Evolutionary conservation across 306 rosid genomes (phyloP).

Genomic region (Citrullus colocynthis): DNA sequence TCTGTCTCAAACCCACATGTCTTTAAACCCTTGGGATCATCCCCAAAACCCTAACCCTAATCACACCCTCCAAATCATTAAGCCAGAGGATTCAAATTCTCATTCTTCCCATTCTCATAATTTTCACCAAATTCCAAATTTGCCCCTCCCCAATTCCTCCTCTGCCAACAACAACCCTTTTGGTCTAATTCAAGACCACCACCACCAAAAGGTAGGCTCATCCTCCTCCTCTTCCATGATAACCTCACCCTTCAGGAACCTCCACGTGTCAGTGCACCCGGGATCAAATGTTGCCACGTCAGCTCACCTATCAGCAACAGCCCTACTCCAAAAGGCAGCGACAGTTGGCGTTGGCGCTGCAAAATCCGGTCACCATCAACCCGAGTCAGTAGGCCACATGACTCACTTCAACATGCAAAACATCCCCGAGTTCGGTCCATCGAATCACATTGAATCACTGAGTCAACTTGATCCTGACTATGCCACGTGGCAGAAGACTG

Average conservation of each 20-base stretch:
- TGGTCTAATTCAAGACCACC: slow-evolving; percentile 15
- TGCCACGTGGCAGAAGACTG: slow-evolving; percentile 37
- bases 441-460: slow-evolving; percentile 23
- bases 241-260: slow-evolving; percentile 28
- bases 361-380: slow-evolving; percentile 11
- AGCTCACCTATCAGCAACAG: slow-evolving; percentile 79
- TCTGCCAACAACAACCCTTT: background rate
- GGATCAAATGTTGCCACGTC: slow-evolving; percentile 29
- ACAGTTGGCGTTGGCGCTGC: slow-evolving; percentile 36
- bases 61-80: slow-evolving; percentile 27
- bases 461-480: slow-evolving; percentile 5
- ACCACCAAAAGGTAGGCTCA: background rate
- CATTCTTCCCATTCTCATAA: slow-evolving; percentile 9
- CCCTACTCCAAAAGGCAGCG: slow-evolving; percentile 84
- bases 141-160: slow-evolving; percentile 7
- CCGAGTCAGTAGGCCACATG: slow-evolving; percentile 24
- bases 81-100: slow-evolving; percentile 22
- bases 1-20: slow-evolving; percentile 14
- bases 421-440: slow-evolving; percentile 22
- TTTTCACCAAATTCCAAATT: background rate
- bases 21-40: slow-evolving; percentile 36
- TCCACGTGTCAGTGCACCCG: slow-evolving; percentile 24
- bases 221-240: slow-evolving; percentile 17
- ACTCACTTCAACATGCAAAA: slow-evolving; percentile 12
- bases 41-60: slow-evolving; percentile 78